Evolutionary conservation across 2,329 filamentous ascomycete genomes (phyloP).

Genomic region (Colletotrichum magnum): DNA sequence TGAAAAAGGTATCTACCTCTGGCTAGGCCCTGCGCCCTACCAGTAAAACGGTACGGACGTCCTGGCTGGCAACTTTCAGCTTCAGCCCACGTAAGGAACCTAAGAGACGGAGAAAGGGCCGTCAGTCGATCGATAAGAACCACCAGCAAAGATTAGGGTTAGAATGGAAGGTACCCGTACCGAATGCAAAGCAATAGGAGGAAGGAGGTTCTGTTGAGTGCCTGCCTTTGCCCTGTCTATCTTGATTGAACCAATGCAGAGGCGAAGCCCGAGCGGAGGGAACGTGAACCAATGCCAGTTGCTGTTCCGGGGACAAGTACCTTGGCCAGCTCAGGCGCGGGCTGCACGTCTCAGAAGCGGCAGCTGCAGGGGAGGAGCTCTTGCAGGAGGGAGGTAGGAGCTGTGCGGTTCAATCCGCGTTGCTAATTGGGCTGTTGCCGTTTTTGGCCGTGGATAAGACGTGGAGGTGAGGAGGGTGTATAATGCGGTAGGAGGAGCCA

Average conservation of each 20-base stretch:
- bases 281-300: slow-evolving; percentile 28
- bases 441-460: no score
- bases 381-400: neutral
- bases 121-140: neutral
- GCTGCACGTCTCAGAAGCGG: slow-evolving; percentile 18
- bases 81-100: no score
- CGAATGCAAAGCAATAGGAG: no score
- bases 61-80: neutral
- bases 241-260: slow-evolving; percentile 19
- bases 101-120: slow-evolving; percentile 2
- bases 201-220: slow-evolving; percentile 13
- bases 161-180: no score
- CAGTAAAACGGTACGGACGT: neutral
- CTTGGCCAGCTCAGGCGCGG: neutral
- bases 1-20: no score
- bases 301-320: slow-evolving; percentile 3
- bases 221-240: no score
- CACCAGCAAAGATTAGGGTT: no score
- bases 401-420: no score
- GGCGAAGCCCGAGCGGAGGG: slow-evolving; percentile 30
- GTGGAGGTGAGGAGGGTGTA: no score
- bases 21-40: neutral
- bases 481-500: no score
- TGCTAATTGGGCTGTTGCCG: no score
- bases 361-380: slow-evolving; percentile 14